Percentiles rank a stretch among this genome's conserved stretches.
These are phyloP conservation scores for Onygena corvina DNA, from an alignment of 2,329 filamentous ascomycete species.

Conservation along the genomic window DNA sequence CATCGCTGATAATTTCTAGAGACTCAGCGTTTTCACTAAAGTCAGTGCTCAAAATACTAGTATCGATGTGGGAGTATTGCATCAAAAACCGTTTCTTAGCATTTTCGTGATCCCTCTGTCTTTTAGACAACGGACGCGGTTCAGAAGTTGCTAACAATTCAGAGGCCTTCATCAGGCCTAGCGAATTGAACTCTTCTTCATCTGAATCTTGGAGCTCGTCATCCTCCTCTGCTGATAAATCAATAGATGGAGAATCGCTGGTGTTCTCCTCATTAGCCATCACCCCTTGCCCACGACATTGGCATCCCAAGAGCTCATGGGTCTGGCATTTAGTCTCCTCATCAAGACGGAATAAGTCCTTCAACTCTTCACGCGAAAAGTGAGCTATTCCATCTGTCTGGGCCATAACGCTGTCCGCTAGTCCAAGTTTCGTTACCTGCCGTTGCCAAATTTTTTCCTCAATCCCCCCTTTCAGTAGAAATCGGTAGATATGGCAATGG, in stretches of 20 bases:
- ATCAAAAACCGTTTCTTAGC: slow-evolving; percentile 34
- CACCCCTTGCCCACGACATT: slow-evolving; percentile 45
- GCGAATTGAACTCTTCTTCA: slow-evolving; percentile 18
- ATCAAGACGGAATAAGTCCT: slow-evolving; percentile 55
- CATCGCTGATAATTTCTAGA: slow-evolving; percentile 8
- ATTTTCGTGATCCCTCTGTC: slow-evolving; percentile 8
- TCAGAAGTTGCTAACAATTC: slow-evolving; percentile 23
- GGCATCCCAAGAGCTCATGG: slow-evolving; percentile 54
- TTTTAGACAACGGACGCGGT: slow-evolving; percentile 8
- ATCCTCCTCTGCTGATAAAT: slow-evolving; percentile 15
- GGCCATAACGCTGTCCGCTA: slow-evolving; percentile 61
- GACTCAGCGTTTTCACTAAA: slow-evolving; percentile 8
- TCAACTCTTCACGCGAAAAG: slow-evolving; percentile 54
- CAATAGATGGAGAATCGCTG: slow-evolving; percentile 9
- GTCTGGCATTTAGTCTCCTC: slow-evolving; percentile 51
- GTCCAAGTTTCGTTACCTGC: slow-evolving; percentile 57
- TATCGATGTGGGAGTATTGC: slow-evolving; percentile 35
- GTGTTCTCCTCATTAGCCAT: not conserved
- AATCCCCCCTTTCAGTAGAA: slow-evolving; percentile 55
- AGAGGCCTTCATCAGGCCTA: slow-evolving; percentile 31
- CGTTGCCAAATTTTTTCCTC: slow-evolving; percentile 67
- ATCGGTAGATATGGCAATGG: slow-evolving; percentile 56
- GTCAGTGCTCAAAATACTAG: slow-evolving; percentile 20
- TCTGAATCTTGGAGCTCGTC: slow-evolving; percentile 15
- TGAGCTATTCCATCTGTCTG: slow-evolving; percentile 47